These are phyloP conservation scores for Vigna reflexopilosa DNA, from an alignment of 306 rosid species.

Conservation along the genomic window DNA sequence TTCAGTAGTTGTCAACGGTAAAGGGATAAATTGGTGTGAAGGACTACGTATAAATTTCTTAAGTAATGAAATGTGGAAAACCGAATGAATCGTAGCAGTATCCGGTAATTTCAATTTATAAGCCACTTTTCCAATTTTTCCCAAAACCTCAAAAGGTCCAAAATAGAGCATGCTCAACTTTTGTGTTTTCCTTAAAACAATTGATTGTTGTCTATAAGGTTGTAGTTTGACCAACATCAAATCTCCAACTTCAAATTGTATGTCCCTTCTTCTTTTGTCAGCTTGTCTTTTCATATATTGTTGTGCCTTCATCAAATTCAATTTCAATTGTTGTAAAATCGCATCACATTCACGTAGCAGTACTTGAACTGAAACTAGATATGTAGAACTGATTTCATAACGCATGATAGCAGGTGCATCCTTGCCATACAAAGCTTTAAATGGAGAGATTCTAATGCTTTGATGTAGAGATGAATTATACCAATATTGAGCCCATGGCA, in stretches of 20 bases:
- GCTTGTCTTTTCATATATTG: neutral
- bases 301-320: neutral
- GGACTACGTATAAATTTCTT: neutral
- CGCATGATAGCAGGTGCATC: neutral
- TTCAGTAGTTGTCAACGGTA: neutral
- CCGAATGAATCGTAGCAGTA: neutral
- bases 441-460: neutral
- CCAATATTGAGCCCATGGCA: neutral
- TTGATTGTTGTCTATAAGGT: neutral
- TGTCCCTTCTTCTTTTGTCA: neutral
- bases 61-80: neutral
- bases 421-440: neutral
- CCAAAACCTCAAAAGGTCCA: neutral
- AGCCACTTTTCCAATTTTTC: neutral
- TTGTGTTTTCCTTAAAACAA: neutral
- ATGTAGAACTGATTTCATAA: too few relatives aligned
- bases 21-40: neutral
- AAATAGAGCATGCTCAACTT: neutral
- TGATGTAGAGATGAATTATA: neutral
- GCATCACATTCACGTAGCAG: neutral
- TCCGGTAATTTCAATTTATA: neutral
- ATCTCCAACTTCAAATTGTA: neutral
- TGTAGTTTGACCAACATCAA: neutral
- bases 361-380: neutral
- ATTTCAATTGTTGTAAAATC: accelerated